phyloP scores from a whole-genome alignment of 164 flowering plant genomes.

The Vitis labrusca region DNA sequence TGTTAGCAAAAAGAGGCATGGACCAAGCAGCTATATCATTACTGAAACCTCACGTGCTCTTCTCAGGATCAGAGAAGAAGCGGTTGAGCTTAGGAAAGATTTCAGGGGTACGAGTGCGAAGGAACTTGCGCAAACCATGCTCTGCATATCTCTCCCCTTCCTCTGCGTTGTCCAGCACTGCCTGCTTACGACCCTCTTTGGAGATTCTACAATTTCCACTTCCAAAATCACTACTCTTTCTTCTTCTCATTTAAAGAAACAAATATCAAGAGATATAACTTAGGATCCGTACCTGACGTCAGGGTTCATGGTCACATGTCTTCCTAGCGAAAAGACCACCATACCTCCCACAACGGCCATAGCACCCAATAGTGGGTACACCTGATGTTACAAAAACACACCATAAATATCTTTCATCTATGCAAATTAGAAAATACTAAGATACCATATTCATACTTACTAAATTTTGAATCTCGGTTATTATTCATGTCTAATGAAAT shows the following conservation, averaged over 20 bases:
- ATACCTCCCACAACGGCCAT: constrained; percentile 67
- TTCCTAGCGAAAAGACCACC: constrained; percentile 64
- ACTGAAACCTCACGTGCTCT: not conserved
- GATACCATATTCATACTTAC: not conserved
- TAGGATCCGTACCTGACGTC: constrained; percentile 59
- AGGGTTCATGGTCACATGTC: constrained; percentile 69
- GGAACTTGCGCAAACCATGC: constrained; percentile 69
- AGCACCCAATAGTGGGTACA: constrained; percentile 75
- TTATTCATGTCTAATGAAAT: too few species aligned
- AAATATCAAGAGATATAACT: not conserved
- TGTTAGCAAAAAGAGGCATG: too few species aligned
- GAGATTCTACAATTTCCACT: constrained; percentile 40
- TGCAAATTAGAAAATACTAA: not conserved
- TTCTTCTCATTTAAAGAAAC: too few species aligned
- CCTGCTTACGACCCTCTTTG: constrained; percentile 48
- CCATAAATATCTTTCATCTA: not conserved
- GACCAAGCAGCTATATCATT: too few species aligned
- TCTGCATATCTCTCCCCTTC: constrained; percentile 83
- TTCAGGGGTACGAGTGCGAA: constrained; percentile 72
- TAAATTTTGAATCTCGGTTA: not conserved
- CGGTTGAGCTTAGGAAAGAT: constrained; percentile 74
- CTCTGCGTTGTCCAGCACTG: constrained; percentile 63
- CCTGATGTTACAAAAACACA: constrained; percentile 30
- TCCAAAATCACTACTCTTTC: too few species aligned
- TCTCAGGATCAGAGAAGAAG: constrained; percentile 49